Base-by-base conservation (phyloP, 352 stramenopile species). In the Plasmopara halstedii region DNA sequence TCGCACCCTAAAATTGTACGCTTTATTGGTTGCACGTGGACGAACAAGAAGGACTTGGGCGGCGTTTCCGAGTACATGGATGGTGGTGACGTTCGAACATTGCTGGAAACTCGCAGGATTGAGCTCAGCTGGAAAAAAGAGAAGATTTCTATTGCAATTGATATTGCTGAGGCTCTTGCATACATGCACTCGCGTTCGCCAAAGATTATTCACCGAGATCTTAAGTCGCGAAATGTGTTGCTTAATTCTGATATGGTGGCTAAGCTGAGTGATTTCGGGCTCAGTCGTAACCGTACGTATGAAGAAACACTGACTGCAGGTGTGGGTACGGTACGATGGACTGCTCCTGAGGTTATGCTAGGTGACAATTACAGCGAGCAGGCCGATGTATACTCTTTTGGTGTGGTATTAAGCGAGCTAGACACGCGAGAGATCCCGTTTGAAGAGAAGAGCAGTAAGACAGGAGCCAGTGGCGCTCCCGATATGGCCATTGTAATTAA, bases 401-500 rank as follows among this genome's bases (percentile, higher is more conserved):
- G 83, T 53, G 78, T 94, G 42, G 82, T 94, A 50, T 68, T 94
- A 19, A 88, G 70, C 33, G 82, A 94, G 52, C 56, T 94, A 22
- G 82, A 94, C 58, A 90, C 82, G 50, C 82, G 72, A 35, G 79
- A 89, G 64, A 91, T 94, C 43, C 82, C 82, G 42, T 94, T 90
- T 43, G 79, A 91, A 51, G 77, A 89, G 58, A 85, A 90, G 60
- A 83, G 76, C 56, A 77, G 62, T 51, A 88, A 72, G 46, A 75
- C 62, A 42, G 72, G 63, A 3, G 69, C 58, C 2, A 60, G 58
- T 31, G 72, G 73, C 14, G 66, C 65, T 18, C 78, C 77, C 0
- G 78, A 89, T 57, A 88, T 92, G 75, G 79, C 77, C 26, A 90
- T 92, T 51, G 76, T 92, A 25, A 85, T 88, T 60, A 88, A 89